Conservation (phyloP, 1,284 basidiomycete genomes). For the Ganoderma lucidum region DNA sequence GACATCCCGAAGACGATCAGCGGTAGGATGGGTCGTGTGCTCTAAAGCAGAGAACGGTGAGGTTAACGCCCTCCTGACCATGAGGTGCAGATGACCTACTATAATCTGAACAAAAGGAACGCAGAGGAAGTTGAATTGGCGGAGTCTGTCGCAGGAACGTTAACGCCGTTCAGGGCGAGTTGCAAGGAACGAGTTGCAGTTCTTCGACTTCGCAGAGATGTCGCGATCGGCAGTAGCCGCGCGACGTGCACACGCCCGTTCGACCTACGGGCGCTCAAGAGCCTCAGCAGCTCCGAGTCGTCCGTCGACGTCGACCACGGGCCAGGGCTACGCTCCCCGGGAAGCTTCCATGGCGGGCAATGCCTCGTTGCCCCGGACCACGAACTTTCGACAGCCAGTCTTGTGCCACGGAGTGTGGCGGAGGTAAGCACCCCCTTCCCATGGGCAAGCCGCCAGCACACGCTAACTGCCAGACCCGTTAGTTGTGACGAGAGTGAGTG, state of each 20-base stretch:
- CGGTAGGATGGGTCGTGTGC: background rate
- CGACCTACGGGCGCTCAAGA: background rate
- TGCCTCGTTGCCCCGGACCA: background rate
- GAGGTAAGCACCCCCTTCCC: background rate
- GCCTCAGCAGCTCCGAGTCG: background rate
- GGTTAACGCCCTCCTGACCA: background rate
- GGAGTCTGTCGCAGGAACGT: background rate
- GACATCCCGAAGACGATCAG: background rate
- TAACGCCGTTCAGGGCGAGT: conserved; percentile 2
- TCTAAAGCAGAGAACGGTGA: background rate
- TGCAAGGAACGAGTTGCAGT: background rate
- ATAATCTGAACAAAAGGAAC: background rate
- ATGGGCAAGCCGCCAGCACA: background rate
- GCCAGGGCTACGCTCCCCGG: background rate
- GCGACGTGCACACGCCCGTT: background rate
- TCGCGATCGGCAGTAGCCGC: background rate
- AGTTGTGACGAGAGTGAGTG: background rate
- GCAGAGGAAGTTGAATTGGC: background rate
- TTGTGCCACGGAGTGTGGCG: background rate
- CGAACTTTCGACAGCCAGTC: background rate
- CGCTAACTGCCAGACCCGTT: background rate
- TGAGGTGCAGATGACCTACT: background rate
- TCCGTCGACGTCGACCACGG: background rate
- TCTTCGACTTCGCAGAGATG: background rate
- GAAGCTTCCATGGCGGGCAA: background rate